Conservation (phyloP, 495 filamentous ascomycete species). For the Tuber magnatum region DNA sequence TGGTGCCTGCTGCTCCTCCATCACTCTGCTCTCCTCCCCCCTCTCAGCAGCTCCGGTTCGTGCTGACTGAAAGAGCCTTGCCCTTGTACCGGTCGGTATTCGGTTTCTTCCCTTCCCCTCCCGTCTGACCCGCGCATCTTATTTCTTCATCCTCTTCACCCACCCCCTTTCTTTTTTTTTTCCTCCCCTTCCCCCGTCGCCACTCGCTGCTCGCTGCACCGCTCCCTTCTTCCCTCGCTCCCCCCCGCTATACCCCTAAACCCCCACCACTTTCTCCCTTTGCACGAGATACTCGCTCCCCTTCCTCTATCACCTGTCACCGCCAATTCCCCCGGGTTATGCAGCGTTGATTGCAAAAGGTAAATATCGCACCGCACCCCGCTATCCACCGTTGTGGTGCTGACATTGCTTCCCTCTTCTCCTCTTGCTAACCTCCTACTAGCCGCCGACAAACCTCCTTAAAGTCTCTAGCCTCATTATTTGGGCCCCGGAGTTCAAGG, state of each 20-base stretch:
- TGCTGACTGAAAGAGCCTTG: conserved; percentile 1
- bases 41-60: not conserved
- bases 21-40: not conserved
- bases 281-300: not conserved
- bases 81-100: not conserved
- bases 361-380: not conserved
- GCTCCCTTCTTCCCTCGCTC: not conserved
- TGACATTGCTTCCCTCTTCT: not conserved
- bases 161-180: not conserved
- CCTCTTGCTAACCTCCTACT: not conserved
- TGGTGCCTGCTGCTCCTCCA: not conserved
- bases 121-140: not conserved
- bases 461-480: not conserved
- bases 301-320: not conserved
- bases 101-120: not conserved
- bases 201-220: not conserved
- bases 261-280: not conserved
- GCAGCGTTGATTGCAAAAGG: not conserved
- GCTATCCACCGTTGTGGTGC: not conserved
- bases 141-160: not conserved
- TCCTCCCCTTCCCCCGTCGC: not conserved
- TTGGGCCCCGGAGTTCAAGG: not conserved
- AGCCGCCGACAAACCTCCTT: not conserved
- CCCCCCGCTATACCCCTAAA: not conserved
- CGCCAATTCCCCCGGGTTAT: not conserved